Base-by-base conservation (phyloP, 345 rosid species). In the Triadica sebifera region DNA sequence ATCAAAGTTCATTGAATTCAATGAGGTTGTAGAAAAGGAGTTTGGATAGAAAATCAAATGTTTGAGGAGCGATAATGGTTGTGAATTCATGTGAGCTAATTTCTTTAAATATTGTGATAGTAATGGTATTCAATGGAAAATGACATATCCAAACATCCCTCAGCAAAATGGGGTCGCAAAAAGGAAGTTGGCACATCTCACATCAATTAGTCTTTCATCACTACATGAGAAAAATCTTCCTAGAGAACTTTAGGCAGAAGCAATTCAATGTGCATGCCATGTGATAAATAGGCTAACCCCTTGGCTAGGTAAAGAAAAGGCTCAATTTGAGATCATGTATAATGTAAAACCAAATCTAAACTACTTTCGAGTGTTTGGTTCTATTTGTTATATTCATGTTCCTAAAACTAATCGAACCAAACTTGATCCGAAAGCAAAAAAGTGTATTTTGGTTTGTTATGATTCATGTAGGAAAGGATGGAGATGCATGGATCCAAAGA, bases 401-500 rank as follows among this genome's bases (percentile, higher is more conserved):
- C 69, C 17, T 12, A 67, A 78, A 57, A 4, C 6, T 45, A 71
- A 51, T 4, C 6, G n/a, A 16, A 74, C 73, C 50, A 74, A 78
- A 46, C 47, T 78, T 6, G 73, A 70, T 49, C 37, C 24, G 38
- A 79, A 45, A 37, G 79, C 57, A 5, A 70, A 38, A 16, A 70
- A 46, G 7, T 78, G 80, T 45, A 47, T 77, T 0, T 80, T 72
- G 57, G 38, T 67, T 62, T 50, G 77, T 10, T 78, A 78, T 69
- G 74, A 83, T 15, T 22, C 50, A n/a, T 19, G 34, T 4, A 76
- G 39, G 66, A 84, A 78, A 46, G 49, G 73, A 0, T 81, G 46
- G 67, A 72, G 50, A 15, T 82, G 70, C 12, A 46, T 84, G 77
- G 73, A 84, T 73, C 65, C n/a, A 59, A 1, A 70, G 6, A 81